Evolutionary conservation across 495 filamentous ascomycete genomes (phyloP).

Genomic region (Bacidia gigantensis): DNA sequence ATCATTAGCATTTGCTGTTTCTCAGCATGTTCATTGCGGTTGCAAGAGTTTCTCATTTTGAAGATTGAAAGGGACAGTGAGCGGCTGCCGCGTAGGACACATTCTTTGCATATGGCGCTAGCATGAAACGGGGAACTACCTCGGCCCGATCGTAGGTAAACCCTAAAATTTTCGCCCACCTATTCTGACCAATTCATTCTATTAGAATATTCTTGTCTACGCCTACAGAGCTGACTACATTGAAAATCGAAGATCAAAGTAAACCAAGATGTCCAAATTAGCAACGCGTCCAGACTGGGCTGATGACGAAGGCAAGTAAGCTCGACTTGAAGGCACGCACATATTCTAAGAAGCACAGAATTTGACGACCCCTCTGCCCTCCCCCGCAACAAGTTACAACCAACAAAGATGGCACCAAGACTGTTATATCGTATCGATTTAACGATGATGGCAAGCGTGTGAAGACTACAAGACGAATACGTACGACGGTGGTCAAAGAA

Average conservation of each 20-base stretch:
- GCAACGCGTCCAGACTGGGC: constrained; percentile 74
- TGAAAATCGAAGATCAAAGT: no score
- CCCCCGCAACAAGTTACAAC: constrained; percentile 73
- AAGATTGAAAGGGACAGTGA: no score
- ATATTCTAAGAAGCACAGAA: constrained; percentile 25
- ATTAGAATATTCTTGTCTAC: no score
- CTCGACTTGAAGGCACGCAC: neutral
- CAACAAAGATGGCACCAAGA: constrained; percentile 97
- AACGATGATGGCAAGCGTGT: constrained; percentile 91
- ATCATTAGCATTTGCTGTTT: no score
- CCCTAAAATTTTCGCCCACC: no score
- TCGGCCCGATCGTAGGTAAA: no score
- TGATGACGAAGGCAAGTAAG: constrained; percentile 53
- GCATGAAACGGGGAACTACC: no score
- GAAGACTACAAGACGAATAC: constrained; percentile 88
- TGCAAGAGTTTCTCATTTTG: no score
- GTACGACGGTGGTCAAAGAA: constrained; percentile 74
- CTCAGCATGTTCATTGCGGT: no score
- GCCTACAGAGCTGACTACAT: no score
- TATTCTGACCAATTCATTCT: neutral
- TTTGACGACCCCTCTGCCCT: constrained; percentile 71
- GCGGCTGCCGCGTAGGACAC: no score
- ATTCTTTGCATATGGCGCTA: no score
- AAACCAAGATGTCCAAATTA: constrained; percentile 16
- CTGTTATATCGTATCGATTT: constrained; percentile 76